phyloP scores from a whole-genome alignment of 108 stramenopile species.

The Skeletonema tropicum region DNA sequence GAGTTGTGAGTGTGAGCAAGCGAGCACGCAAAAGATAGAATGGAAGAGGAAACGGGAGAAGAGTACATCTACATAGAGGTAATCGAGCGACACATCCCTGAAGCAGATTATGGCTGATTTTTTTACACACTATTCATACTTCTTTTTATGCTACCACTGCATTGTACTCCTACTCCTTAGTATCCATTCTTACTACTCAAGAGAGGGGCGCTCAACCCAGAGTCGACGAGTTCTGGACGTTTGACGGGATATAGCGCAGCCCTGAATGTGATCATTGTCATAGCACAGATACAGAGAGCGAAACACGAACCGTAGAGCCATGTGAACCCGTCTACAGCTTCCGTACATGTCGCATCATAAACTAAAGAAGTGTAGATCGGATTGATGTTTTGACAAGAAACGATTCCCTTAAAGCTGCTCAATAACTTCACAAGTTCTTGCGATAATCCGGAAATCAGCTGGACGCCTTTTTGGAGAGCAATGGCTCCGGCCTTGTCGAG shows the following conservation, averaged over 20 bases:
- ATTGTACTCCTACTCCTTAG: too few species aligned
- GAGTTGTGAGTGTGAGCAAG: too few species aligned
- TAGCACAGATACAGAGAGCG: slow-evolving; percentile 22
- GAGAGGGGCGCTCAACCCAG: neutral
- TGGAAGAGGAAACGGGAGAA: too few species aligned
- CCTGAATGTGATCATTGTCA: slow-evolving; percentile 49
- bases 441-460: neutral
- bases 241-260: slow-evolving; percentile 51
- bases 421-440: slow-evolving; percentile 5
- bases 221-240: neutral
- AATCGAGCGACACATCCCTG: too few species aligned
- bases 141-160: too few species aligned
- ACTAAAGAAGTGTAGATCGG: slow-evolving; percentile 23
- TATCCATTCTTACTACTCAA: neutral
- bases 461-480: neutral
- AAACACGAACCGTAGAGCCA: slow-evolving; percentile 7
- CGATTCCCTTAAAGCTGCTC: slow-evolving; percentile 5
- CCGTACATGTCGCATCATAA: slow-evolving; percentile 8
- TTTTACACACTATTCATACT: too few species aligned
- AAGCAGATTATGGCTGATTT: too few species aligned
- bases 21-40: too few species aligned
- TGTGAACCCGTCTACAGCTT: slow-evolving; percentile 16
- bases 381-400: slow-evolving; percentile 15
- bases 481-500: slow-evolving; percentile 3
- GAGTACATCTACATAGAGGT: too few species aligned